Evolutionary conservation across 352 stramenopile genomes (phyloP).

Genomic region (Blastocystis sp.): DNA sequence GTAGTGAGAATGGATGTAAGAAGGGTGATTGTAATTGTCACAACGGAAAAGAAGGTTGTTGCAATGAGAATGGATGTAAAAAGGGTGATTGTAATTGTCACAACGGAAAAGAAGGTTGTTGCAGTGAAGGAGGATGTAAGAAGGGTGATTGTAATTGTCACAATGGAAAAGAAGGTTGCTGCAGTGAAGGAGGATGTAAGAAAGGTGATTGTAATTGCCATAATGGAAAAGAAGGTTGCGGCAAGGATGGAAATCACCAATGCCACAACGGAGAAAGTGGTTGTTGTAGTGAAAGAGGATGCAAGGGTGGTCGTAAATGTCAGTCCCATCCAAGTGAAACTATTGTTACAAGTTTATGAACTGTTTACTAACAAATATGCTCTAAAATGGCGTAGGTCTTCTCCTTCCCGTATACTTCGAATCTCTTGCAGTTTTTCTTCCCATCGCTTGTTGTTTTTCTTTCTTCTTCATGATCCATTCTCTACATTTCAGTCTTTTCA

Average conservation of each 20-base stretch:
- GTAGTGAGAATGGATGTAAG: background rate
- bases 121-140: background rate
- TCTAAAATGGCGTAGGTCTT: conserved; percentile 66
- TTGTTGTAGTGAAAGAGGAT: background rate
- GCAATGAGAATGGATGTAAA: background rate
- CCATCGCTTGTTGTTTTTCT: conserved; percentile 83
- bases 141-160: background rate
- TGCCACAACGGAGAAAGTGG: background rate
- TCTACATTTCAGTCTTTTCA: conserved; percentile 2
- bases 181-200: background rate
- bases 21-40: background rate
- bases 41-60: background rate
- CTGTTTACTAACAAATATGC: background rate
- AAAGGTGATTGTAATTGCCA: background rate
- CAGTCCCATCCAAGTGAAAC: background rate
- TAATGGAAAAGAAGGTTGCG: background rate
- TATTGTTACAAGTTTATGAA: background rate
- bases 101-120: background rate
- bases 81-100: background rate
- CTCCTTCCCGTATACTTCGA: conserved; percentile 95
- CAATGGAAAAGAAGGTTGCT: background rate
- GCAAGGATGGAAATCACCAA: background rate
- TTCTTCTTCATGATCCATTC: conserved; percentile 68
- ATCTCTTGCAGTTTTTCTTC: conserved; percentile 90
- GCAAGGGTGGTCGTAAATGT: background rate